Evolutionary conservation across 768 basidiomycete genomes (phyloP).

Genomic region (Tubosaeta sp.): DNA sequence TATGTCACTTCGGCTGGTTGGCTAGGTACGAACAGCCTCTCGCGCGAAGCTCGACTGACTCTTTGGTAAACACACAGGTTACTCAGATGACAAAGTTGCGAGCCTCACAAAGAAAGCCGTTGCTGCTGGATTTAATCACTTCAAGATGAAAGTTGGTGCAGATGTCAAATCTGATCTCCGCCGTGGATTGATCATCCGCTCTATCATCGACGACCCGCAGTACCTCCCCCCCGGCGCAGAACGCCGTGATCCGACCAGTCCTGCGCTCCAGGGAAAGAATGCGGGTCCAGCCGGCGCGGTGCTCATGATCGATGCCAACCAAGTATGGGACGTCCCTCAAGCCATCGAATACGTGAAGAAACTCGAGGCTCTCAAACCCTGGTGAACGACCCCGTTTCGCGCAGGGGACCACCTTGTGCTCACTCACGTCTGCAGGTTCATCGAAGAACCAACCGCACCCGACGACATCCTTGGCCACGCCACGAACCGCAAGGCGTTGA

Average conservation of each 20-base stretch:
- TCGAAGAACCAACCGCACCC: conserved; percentile 95
- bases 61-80: conserved; percentile 43
- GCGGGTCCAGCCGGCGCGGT: conserved; percentile 93
- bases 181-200: conserved; percentile 84
- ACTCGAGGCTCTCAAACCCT: conserved; percentile 78
- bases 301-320: conserved; percentile 97
- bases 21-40: conserved; percentile 50
- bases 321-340: conserved; percentile 91
- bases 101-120: conserved; percentile 85
- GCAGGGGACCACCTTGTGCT: background rate
- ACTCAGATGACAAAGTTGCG: conserved; percentile 88
- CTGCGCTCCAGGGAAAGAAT: conserved; percentile 79
- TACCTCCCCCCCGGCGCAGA: conserved; percentile 60
- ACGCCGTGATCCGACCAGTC: conserved; percentile 56
- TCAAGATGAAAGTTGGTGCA: conserved; percentile 98
- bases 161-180: conserved; percentile 78
- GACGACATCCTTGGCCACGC: conserved; percentile 92
- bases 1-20: conserved; percentile 93
- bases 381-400: conserved; percentile 42
- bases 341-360: conserved; percentile 89
- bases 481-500: conserved; percentile 76
- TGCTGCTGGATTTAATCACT: conserved; percentile 89
- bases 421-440: conserved; percentile 57
- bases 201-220: conserved; percentile 90
- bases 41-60: conserved; percentile 6